Evolutionary conservation across 805 yeast genomes (phyloP).

Genomic region (Ogataea angusta): DNA sequence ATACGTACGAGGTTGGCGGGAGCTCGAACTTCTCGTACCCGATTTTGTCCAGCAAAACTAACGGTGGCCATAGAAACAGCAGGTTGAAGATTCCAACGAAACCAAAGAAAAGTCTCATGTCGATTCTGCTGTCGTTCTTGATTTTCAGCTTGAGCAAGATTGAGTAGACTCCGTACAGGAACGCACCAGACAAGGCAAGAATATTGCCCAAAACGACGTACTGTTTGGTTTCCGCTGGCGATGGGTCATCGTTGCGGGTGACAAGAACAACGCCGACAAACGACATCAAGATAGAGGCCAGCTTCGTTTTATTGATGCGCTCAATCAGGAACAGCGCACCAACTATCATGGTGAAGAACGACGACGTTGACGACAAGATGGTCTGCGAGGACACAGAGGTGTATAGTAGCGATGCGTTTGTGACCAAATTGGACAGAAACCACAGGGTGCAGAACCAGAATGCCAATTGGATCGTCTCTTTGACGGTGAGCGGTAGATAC

Average conservation of each 20-base stretch:
- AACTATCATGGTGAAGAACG: slow-evolving; percentile 84
- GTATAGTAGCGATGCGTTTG: slow-evolving; percentile 81
- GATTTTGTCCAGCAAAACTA: slow-evolving; percentile 58
- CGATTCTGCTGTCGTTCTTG: slow-evolving; percentile 67
- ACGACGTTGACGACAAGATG: slow-evolving; percentile 85
- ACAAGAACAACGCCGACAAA: slow-evolving; percentile 78
- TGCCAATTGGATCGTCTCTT: slow-evolving; percentile 71
- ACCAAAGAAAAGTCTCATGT: slow-evolving; percentile 89
- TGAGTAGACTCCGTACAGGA: slow-evolving; percentile 89
- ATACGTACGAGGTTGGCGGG: slow-evolving; percentile 55
- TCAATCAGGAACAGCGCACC: slow-evolving; percentile 77
- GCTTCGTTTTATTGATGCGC: slow-evolving; percentile 57
- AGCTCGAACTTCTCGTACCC: slow-evolving; percentile 70
- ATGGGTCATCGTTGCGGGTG: slow-evolving; percentile 58
- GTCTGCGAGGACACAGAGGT: slow-evolving; percentile 95
- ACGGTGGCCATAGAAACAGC: slow-evolving; percentile 76
- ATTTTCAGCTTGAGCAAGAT: slow-evolving; percentile 75
- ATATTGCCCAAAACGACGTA: slow-evolving; percentile 61
- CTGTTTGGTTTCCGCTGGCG: slow-evolving; percentile 29
- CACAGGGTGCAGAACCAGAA: slow-evolving; percentile 82
- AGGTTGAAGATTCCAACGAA: slow-evolving; percentile 87
- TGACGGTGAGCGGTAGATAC: slow-evolving; percentile 34
- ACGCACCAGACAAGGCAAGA: slow-evolving; percentile 79
- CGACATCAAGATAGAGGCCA: slow-evolving; percentile 67
- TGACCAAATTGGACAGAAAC: slow-evolving; percentile 86